A percentile compares a stretch with the other conserved stretches of the same genome.
Evolutionary conservation across 306 rosid species (phyloP).

Genomic region (Biancaea sappan): DNA sequence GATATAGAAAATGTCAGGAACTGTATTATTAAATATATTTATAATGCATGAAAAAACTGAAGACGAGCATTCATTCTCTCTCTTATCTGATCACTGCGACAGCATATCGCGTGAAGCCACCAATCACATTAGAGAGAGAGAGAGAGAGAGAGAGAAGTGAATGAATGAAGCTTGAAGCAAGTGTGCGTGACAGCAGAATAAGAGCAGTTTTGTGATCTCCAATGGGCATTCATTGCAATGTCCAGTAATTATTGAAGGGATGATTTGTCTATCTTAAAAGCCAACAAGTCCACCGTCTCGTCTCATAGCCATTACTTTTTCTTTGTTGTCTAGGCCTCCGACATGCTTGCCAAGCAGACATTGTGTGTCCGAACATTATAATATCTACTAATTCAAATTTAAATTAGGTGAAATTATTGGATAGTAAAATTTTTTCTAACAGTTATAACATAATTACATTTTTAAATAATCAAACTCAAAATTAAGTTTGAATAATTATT

Average conservation of each 20-base stretch:
- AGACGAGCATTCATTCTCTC: not conserved
- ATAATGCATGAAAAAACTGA: not conserved
- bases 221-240: conserved; percentile 30
- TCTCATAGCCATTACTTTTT: too few relatives aligned
- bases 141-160: not conserved
- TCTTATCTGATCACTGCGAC: not conserved
- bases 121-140: conserved; percentile 23
- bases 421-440: too few relatives aligned
- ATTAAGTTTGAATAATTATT: too few relatives aligned
- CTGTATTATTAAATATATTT: too few relatives aligned
- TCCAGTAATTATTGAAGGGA: not conserved
- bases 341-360: too few relatives aligned
- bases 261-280: conserved; percentile 45
- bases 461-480: too few relatives aligned
- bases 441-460: too few relatives aligned
- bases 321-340: too few relatives aligned
- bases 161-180: conserved; percentile 25
- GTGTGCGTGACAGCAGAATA: conserved; percentile 23
- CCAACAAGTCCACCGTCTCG: conserved; percentile 15
- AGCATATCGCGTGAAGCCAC: not conserved
- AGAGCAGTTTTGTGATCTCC: conserved; percentile 44
- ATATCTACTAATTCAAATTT: too few relatives aligned
- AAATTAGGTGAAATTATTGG: too few relatives aligned
- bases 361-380: too few relatives aligned
- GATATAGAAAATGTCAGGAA: too few relatives aligned